These are phyloP conservation scores for Ilyonectria mors-panacis DNA, from an alignment of 2,329 filamentous ascomycete species.

Conservation along the genomic window DNA sequence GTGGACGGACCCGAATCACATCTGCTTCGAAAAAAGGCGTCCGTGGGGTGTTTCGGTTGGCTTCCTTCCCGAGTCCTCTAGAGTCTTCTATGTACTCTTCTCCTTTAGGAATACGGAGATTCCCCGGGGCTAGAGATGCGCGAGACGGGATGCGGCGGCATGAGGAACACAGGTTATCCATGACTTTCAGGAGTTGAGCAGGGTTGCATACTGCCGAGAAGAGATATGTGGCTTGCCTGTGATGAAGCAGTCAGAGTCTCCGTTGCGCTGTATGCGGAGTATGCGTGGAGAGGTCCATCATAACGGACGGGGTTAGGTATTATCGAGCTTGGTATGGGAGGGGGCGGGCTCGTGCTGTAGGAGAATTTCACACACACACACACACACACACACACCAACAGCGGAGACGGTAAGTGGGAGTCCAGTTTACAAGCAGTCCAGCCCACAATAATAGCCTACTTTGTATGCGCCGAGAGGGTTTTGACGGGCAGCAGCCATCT, in stretches of 20 bases:
- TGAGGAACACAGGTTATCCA: conserved; percentile 31
- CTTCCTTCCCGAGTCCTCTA: not conserved
- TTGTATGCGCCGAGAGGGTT: conserved; percentile 27
- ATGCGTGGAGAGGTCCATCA: not conserved
- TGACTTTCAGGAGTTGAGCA: conserved; percentile 24
- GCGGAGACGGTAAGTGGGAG: not conserved
- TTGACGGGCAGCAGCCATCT: conserved; percentile 25
- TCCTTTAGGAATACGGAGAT: conserved; percentile 32
- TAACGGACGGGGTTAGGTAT: not conserved
- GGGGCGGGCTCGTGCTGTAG: not conserved
- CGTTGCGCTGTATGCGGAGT: not conserved
- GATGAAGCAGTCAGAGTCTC: not conserved
- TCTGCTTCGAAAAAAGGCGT: not conserved
- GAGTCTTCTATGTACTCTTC: not conserved
- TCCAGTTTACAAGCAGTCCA: conserved; percentile 6
- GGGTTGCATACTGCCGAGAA: conserved; percentile 34
- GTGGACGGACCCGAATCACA: not conserved
- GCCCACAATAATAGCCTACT: conserved; percentile 10
- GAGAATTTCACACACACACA: not conserved
- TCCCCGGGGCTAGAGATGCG: conserved; percentile 32
- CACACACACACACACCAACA: not conserved
- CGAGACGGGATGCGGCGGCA: conserved; percentile 16
- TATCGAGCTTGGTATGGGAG: not conserved
- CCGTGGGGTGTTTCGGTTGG: not conserved
- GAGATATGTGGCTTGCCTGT: conserved; percentile 21